Base-by-base conservation (phyloP, 1,284 basidiomycete genomes). In the Peniophora sp. region DNA sequence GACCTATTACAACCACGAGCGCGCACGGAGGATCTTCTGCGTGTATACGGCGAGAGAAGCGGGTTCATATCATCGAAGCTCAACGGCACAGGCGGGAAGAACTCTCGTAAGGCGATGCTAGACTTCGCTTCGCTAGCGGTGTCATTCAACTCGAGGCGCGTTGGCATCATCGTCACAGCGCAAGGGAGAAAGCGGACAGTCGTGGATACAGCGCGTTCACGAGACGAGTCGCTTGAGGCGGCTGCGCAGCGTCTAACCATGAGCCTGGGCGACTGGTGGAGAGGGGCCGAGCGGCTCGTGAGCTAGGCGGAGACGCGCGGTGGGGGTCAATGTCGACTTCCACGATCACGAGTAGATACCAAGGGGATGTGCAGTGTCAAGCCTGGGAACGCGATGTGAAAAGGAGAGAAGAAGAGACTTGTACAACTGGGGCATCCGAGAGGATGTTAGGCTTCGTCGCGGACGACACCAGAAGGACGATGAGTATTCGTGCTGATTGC, bases 1-100 rank as follows among this genome's bases (percentile, higher is more conserved):
- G 82, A 85, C 54, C 74, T 86, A 51, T 74, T 73, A 60, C 85
- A 89, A 66, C 88, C 87, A 9, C 76, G 79, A 47, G 77, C 77
- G 36, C 69, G 88, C 23, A 63, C 85, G 20, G 88, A 90, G 62
- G 87, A 90, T 63, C 73, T 90, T 46, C 70, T 89, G 5, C 66
- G 80, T 46, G 57, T 67, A 3, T 79, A 82, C 56, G 86, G 85
- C n/a, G 57, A 73, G 1, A 69, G 74, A 6, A 72, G 77, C 25
- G 79, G 79, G 3, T 66, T 82, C 17, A 65, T 88, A 17, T 17
- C 38, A 53, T 25, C 25, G 34, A 43, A 17, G 24, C 43, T 45
- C 34, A 14, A n/a, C n/a, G n/a, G 38, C 43, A 20, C n/a, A 47
- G 34, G 17, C 23, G 14, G 43, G 50, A 11, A 19, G 36, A 41